Evolutionary conservation across 2,329 filamentous ascomycete species (phyloP).

Genomic region (Seiridium unicorne): DNA sequence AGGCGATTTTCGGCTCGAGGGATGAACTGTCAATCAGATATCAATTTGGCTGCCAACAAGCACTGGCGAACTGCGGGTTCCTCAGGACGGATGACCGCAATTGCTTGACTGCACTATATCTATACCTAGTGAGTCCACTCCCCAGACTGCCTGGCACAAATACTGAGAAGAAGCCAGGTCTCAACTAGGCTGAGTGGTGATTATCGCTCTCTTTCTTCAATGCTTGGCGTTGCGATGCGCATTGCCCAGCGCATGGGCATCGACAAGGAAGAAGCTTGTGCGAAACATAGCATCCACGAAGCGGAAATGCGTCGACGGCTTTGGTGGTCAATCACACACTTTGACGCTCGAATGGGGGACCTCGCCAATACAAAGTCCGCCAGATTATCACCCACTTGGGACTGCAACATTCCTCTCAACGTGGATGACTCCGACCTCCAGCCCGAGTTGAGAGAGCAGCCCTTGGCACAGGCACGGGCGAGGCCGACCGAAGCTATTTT

Average conservation of each 20-base stretch:
- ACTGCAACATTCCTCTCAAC: conserved; percentile 42
- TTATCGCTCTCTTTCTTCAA: conserved; percentile 49
- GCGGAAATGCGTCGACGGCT: conserved; percentile 59
- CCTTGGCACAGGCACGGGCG: conserved; percentile 15
- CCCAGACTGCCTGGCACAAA: background rate
- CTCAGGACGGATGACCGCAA: conserved; percentile 48
- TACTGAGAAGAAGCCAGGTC: conserved; percentile 33
- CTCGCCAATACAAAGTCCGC: conserved; percentile 36
- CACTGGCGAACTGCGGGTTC: conserved; percentile 49
- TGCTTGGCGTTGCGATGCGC: conserved; percentile 54
- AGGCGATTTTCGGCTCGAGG: conserved; percentile 36
- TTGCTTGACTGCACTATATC: conserved; percentile 53
- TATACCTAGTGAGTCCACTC: conserved; percentile 49
- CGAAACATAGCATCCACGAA: conserved; percentile 38
- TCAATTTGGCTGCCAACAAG: conserved; percentile 49
- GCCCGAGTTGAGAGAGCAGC: conserved; percentile 34
- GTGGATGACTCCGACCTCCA: conserved; percentile 45
- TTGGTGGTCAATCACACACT: conserved; percentile 59
- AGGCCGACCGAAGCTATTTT: conserved; percentile 42
- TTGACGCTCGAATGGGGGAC: conserved; percentile 57
- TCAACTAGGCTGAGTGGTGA: conserved; percentile 41
- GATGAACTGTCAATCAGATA: conserved; percentile 39
- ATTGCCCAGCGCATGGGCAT: conserved; percentile 58
- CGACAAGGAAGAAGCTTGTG: conserved; percentile 40
- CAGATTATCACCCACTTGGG: conserved; percentile 33